Percentiles rank a stretch among this genome's conserved stretches.
These are phyloP conservation scores for Secale cereale DNA, from an alignment of 176 grass and related monocot species.

Conservation along the genomic window DNA sequence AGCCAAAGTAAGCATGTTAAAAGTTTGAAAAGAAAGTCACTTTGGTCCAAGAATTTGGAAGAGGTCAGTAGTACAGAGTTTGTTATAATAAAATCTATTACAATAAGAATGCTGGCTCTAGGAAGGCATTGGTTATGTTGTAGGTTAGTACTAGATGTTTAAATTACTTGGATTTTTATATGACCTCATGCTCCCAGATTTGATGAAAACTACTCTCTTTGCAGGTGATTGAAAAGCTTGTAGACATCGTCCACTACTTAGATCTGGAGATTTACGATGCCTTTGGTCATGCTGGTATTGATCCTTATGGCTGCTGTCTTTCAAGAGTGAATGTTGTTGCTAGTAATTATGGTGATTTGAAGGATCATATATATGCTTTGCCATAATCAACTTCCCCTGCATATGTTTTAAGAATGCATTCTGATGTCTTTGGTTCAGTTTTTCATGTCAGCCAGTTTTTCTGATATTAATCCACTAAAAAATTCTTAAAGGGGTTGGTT, in stretches of 20 bases:
- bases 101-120: constrained; percentile 22
- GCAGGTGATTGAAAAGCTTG: constrained; percentile 87
- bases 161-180: constrained; percentile 4
- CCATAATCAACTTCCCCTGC: neutral
- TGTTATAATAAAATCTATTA: constrained; percentile 18
- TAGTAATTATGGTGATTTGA: constrained; percentile 25
- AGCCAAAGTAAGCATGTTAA: constrained; percentile 91
- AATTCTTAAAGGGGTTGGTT: neutral
- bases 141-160: constrained; percentile 2
- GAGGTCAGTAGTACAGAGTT: constrained; percentile 64
- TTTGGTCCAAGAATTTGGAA: constrained; percentile 97
- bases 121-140: constrained; percentile 6
- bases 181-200: neutral
- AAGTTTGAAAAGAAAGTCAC: constrained; percentile 77
- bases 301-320: constrained; percentile 32
- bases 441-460: constrained; percentile 6
- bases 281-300: constrained; percentile 72
- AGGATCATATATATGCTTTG: constrained; percentile 4
- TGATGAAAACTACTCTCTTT: constrained; percentile 24
- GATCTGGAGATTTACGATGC: constrained; percentile 73
- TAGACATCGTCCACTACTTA: constrained; percentile 88
- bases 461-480: neutral
- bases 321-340: neutral
- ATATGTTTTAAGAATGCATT: constrained; percentile 13
- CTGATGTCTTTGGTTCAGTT: constrained; percentile 32